Conservation (phyloP, 192 early-diverging fungal genomes). For the Coemansia sp. region DNA sequence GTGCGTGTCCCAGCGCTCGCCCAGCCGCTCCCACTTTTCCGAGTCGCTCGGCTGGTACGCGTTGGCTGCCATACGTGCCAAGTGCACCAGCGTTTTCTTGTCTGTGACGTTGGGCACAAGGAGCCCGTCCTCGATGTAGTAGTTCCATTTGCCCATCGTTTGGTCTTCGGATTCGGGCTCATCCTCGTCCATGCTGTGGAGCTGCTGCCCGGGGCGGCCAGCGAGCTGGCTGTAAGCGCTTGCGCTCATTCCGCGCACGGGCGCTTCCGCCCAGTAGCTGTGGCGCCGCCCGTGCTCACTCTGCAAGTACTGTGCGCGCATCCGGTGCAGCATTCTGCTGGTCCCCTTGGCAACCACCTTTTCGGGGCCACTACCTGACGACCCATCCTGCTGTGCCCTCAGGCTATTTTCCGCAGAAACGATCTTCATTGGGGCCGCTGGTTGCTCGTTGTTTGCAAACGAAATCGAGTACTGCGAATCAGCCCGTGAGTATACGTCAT, state of each 20-base stretch:
- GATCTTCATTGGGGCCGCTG: constrained; percentile 5
- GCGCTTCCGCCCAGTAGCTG: constrained; percentile 43
- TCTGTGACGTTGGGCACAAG: constrained; percentile 73
- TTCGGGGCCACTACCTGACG: neutral
- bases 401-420: neutral
- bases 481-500: constrained; percentile 6
- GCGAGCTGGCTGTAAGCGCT: neutral
- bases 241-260: constrained; percentile 6
- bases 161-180: constrained; percentile 11
- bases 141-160: constrained; percentile 31
- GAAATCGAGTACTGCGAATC: constrained; percentile 21
- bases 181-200: neutral
- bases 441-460: constrained; percentile 7
- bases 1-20: constrained; percentile 65
- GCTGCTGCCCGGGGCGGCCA: neutral
- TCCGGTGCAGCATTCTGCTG: constrained; percentile 26
- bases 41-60: constrained; percentile 70
- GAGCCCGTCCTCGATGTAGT: constrained; percentile 53
- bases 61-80: constrained; percentile 84
- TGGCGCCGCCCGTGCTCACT: constrained; percentile 33
- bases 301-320: constrained; percentile 35
- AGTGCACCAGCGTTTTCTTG: constrained; percentile 65
- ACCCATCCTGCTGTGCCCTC: neutral
- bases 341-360: constrained; percentile 27
- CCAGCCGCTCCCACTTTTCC: constrained; percentile 70